These are phyloP conservation scores for Calonectria fujianensis DNA, from an alignment of 2,329 filamentous ascomycete species.

Conservation along the genomic window DNA sequence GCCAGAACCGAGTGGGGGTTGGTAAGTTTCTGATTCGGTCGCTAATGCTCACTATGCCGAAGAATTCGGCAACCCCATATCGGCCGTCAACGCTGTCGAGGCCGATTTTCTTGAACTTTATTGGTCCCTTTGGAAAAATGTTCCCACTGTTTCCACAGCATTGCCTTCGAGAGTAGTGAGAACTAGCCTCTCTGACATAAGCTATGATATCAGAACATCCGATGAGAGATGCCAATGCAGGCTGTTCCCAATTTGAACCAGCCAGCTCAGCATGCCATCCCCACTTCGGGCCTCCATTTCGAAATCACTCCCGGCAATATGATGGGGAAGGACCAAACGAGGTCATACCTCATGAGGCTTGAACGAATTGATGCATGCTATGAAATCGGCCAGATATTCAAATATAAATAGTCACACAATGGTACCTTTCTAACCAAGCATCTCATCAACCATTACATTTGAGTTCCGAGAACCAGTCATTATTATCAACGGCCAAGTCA, in stretches of 20 bases:
- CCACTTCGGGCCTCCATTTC: background rate
- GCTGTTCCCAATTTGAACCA: too few species aligned
- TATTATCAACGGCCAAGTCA: background rate
- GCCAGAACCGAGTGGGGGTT: too few species aligned
- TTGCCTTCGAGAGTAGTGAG: background rate
- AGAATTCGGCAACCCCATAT: background rate
- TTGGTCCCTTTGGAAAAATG: background rate
- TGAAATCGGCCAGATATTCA: background rate
- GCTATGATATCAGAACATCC: background rate
- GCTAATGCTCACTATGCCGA: constrained; percentile 3
- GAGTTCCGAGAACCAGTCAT: background rate
- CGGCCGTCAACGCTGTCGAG: background rate
- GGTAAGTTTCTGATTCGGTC: background rate
- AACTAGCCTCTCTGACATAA: background rate
- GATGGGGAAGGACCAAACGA: background rate
- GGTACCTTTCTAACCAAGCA: background rate
- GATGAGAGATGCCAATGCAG: background rate
- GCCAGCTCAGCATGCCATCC: background rate
- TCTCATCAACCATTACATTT: background rate
- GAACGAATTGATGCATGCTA: background rate
- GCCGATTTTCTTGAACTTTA: background rate
- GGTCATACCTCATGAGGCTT: background rate
- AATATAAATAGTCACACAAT: background rate
- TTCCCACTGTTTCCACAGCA: background rate
- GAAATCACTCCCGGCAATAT: background rate